Evolutionary conservation across 257 asterid genomes (phyloP).

Genomic region (Nicotiana knightiana): DNA sequence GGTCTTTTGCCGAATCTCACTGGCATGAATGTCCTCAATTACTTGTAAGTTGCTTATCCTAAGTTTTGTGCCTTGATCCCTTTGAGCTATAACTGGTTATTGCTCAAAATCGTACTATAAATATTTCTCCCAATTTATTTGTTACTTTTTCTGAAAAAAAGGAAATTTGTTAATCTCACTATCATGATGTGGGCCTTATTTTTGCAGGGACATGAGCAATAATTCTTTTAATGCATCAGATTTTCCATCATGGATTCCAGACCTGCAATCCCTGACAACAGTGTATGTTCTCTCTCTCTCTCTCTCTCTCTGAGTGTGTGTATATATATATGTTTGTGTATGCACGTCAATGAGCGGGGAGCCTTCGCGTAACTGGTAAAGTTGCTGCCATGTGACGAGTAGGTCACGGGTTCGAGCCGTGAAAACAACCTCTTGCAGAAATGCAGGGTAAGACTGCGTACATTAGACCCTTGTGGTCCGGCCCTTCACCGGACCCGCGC

Average conservation of each 20-base stretch:
- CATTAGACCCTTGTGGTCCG: too few species aligned
- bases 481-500: too few species aligned
- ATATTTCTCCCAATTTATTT: neutral
- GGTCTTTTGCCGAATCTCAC: slow-evolving; percentile 78
- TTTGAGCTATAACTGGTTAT: neutral
- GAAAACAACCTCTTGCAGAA: too few species aligned
- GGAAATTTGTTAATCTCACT: neutral
- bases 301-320: neutral
- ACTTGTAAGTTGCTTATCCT: slow-evolving; percentile 47
- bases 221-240: slow-evolving; percentile 50
- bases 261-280: slow-evolving; percentile 57
- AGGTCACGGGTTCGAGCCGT: too few species aligned
- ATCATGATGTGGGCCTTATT: neutral
- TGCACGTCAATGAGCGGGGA: neutral
- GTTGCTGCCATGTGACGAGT: too few species aligned
- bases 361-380: too few species aligned
- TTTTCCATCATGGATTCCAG: slow-evolving; percentile 56
- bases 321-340: neutral
- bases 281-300: slow-evolving; percentile 33
- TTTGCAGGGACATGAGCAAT: slow-evolving; percentile 85
- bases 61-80: neutral
- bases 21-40: slow-evolving; percentile 49
- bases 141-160: neutral
- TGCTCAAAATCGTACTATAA: neutral
- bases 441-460: too few species aligned